A percentile compares a stretch with the other conserved stretches of the same genome.
Conservation (phyloP, 2,329 filamentous ascomycete genomes). For the Apiospora arundinis region DNA sequence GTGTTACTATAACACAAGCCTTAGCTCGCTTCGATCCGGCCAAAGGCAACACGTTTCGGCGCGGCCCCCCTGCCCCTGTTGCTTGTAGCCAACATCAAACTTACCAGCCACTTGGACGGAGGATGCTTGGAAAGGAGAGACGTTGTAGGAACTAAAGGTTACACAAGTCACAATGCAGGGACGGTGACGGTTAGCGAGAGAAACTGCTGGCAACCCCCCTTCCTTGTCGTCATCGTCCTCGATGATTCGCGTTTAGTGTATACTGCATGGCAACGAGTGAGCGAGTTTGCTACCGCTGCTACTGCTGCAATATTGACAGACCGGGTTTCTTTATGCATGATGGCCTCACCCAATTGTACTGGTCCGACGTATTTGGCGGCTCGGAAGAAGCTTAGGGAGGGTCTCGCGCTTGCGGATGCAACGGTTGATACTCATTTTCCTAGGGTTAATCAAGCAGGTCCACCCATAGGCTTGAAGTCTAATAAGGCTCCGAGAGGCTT, state of each 20-base stretch:
- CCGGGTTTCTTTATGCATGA: slow-evolving; percentile 4
- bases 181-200: background rate
- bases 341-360: slow-evolving; percentile 7
- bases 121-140: background rate
- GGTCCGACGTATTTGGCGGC: slow-evolving; percentile 6
- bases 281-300: background rate
- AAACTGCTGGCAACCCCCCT: background rate
- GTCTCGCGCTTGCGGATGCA: slow-evolving; percentile 35
- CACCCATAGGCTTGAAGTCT: background rate
- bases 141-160: background rate
- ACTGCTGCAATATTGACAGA: slow-evolving; percentile 6
- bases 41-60: slow-evolving; percentile 9
- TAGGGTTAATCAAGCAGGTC: slow-evolving; percentile 29
- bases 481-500: background rate
- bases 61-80: background rate
- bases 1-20: background rate
- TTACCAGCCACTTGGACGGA: background rate
- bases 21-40: slow-evolving; percentile 6
- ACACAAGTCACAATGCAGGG: slow-evolving; percentile 16
- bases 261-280: background rate
- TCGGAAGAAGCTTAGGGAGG: slow-evolving; percentile 16
- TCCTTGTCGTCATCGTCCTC: too few species aligned
- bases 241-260: background rate
- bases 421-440: slow-evolving; percentile 25
- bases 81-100: background rate